Conservation (phyloP, 2,329 filamentous ascomycete species). For the Fusarium goolgardi region DNA sequence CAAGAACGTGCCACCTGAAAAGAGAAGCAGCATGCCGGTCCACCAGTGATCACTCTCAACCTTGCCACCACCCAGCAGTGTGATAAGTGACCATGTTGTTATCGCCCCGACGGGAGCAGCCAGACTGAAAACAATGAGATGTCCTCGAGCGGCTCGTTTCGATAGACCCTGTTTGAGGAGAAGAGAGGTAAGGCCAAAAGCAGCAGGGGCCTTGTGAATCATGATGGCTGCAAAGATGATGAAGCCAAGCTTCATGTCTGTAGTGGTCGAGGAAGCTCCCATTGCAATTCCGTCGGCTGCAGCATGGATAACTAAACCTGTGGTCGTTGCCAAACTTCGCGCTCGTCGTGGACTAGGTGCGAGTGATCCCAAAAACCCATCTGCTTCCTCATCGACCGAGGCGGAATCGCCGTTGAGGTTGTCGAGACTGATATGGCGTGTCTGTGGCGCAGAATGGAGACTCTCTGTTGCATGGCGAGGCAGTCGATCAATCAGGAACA, state of each 20-base stretch:
- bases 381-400: constrained; percentile 66
- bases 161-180: constrained; percentile 90
- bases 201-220: constrained; percentile 96
- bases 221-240: constrained; percentile 97
- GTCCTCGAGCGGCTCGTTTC: constrained; percentile 84
- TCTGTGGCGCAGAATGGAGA: constrained; percentile 72
- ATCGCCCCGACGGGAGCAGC: constrained; percentile 90
- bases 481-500: constrained; percentile 94
- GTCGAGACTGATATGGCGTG: constrained; percentile 88
- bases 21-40: constrained; percentile 93
- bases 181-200: constrained; percentile 92
- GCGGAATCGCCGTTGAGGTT: constrained; percentile 71
- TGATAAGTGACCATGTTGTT: constrained; percentile 82
- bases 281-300: constrained; percentile 95
- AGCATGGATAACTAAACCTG: constrained; percentile 94
- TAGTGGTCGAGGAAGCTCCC: constrained; percentile 84
- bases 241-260: constrained; percentile 80
- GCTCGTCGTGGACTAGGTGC: constrained; percentile 68
- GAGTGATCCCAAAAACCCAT: constrained; percentile 69
- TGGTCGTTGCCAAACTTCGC: constrained; percentile 82
- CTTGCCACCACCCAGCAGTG: constrained; percentile 73
- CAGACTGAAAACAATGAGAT: constrained; percentile 90
- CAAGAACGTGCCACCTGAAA: constrained; percentile 95
- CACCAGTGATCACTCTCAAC: constrained; percentile 79
- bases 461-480: constrained; percentile 77